Evolutionary conservation across 352 stramenopile species (phyloP), one percentile per base, ranked within the genome.

Genomic region (Phytopythium montanum): DNA sequence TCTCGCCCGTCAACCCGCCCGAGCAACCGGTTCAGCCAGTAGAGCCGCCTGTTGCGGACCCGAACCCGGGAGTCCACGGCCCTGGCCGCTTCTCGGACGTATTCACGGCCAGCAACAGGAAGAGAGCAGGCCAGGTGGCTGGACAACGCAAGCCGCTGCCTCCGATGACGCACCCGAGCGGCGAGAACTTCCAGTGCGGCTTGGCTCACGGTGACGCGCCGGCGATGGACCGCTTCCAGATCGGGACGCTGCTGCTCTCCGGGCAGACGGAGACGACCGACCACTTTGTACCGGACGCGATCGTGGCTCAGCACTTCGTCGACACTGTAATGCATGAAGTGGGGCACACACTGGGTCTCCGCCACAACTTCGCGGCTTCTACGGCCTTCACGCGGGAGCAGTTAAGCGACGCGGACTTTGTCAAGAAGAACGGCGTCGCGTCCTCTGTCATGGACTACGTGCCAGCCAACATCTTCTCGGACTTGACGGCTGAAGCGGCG

Each of bases 261-360:
- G 53, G 53, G 39, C 38, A 48, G 8, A 4, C 25, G 14, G 4
- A 6, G 10, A 14, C 4, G 0, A 25, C 53, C 5, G 36, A 36
- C 10, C 69, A 33, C 21, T 76, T 69, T 31, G 70, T 92, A 23
- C 72, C 84, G 2, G 73, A 88, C 41, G 65, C 68, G 25, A 68
- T 93, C 56, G 77, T 94, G 14, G 69, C 69, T 23, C 72, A 81
- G 31, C 77, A 91, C 45, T 84, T 97, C 54, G 68, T 69, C 9
- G 73, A 87, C 58, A 87, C 94, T 34, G 76, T 95, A 29, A 93
- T 95, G 81, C 88, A 97, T 56, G 87, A 97, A 68, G 86, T 96
- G 26, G 89, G 87, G 8, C 89, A 97, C 62, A 94, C 86, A 14
- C 76, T 97, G 2, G 87, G 85, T 6, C 70, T 96, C 13, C 79